Evolutionary conservation across 108 stramenopile genomes (phyloP), one percentile per base, ranked within the genome.

Genomic region (Aurantiochytrium sp.): DNA sequence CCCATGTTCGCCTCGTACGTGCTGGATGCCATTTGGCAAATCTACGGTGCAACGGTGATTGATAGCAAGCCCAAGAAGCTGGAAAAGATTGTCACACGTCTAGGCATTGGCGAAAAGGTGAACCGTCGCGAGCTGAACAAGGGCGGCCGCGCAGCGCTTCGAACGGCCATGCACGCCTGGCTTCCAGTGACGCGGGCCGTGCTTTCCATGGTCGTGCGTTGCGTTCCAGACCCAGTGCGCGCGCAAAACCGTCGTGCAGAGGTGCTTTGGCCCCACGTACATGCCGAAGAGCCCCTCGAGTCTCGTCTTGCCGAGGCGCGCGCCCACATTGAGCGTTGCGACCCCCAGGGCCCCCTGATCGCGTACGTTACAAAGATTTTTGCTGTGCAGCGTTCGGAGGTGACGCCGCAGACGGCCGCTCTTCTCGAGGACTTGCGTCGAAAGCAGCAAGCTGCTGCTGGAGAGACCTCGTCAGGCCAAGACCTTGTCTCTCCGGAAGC

Each of bases 1-100:
- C 92, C 93, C 53, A 94, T 94, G 93, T 93, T 93, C 45, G 93
- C 91, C 25, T 44, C 93, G 45, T 90, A 93, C 89, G 88, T 94
- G 25, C 90, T 94, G 10, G 92, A 92, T 23, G 91, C 92, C 4
- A 72, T 94, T 8, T 94, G 93, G 93, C 58, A 93, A 87, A 44
- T 94, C 5, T 94, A 94, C 58, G 92, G 91, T 3, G 90, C 92
- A 2, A 87, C 92, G 45, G 58, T 93, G n/a, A 28, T 88, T 14
- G 91, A 93, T 28, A 45, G 51, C 25, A 91, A 92, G 88, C 47
- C 83, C 45, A 58, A 90, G 16, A 92, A 92, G 88, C 71, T 90
- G 5, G 53, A 73, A 4, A 89, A 91, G 44, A 92, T 93, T 91
- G 92, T 90, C 19, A 44, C 5, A 18, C 44, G 45, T 28, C 89